Evolutionary conservation across 169 alveolate genomes (phyloP).

Genomic region (Plasmodium ovale): DNA sequence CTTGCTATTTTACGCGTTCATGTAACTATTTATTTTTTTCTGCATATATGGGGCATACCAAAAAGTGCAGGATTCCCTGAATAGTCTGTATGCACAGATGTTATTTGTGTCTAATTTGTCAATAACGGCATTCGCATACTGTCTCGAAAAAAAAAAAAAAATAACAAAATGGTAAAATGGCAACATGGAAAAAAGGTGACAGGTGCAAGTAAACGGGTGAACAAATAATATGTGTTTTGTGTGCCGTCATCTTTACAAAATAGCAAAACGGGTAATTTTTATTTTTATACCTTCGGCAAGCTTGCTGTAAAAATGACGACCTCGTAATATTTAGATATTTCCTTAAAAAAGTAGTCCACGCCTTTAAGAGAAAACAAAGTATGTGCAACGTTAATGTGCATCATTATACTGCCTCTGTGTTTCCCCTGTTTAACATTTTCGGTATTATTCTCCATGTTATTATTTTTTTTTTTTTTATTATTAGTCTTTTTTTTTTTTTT

Average conservation of each 20-base stretch:
- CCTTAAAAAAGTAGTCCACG: conserved; percentile 84
- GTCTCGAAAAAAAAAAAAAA: conserved; percentile 5
- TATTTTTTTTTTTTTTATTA: neutral
- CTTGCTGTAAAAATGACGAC: conserved; percentile 90
- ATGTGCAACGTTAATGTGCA: neutral
- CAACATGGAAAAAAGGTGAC: neutral
- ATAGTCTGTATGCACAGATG: conserved; percentile 84
- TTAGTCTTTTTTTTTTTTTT: neutral
- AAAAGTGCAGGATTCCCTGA: conserved; percentile 87
- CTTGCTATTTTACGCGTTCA: neutral
- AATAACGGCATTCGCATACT: conserved; percentile 90
- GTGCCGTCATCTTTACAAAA: neutral
- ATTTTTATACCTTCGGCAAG: conserved; percentile 76
- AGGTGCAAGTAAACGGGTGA: neutral
- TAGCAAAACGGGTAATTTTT: neutral
- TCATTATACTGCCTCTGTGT: neutral
- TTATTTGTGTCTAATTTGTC: conserved; percentile 82
- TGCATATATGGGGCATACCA: conserved; percentile 21
- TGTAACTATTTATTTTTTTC: neutral
- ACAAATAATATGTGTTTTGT: neutral
- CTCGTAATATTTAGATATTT: conserved; percentile 83
- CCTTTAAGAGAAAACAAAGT: conserved; percentile 76
- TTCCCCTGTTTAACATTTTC: neutral
- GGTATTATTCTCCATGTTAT: neutral
- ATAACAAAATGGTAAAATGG: neutral